Evolutionary conservation across 441 rosid genomes (phyloP).

Genomic region (Adansonia grandidieri): DNA sequence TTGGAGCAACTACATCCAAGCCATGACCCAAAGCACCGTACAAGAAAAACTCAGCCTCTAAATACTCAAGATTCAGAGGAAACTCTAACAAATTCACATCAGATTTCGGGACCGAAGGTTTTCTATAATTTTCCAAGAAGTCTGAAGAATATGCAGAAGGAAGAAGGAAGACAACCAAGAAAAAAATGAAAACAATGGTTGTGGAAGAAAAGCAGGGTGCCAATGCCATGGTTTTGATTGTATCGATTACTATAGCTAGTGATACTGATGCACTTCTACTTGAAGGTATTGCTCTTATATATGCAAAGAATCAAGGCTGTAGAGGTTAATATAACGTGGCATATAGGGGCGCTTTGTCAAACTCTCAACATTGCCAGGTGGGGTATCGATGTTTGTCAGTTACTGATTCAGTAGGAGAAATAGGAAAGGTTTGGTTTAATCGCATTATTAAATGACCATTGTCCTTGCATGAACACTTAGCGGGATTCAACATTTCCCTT

Average conservation of each 20-base stretch:
- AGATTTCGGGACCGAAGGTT: conserved; percentile 29
- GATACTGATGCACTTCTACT: background rate
- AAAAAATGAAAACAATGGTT: conserved; percentile 19
- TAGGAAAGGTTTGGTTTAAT: too few species aligned
- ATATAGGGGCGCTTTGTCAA: too few species aligned
- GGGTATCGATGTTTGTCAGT: too few species aligned
- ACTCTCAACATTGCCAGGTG: too few species aligned
- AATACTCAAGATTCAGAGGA: conserved; percentile 78
- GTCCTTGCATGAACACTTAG: too few species aligned
- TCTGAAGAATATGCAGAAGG: conserved; percentile 28
- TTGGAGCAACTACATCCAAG: conserved; percentile 70
- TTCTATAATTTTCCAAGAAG: background rate
- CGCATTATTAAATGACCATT: too few species aligned
- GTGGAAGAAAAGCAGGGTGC: background rate
- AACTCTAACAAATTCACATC: conserved; percentile 76
- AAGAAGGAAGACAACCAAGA: conserved; percentile 27
- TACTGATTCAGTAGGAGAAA: too few species aligned
- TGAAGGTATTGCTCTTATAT: background rate
- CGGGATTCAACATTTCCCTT: too few species aligned
- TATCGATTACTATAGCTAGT: background rate
- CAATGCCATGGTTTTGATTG: conserved; percentile 13
- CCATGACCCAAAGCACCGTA: conserved; percentile 74
- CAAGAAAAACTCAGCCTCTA: conserved; percentile 90
- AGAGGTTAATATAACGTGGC: too few species aligned
- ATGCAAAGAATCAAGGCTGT: background rate